Conservation (phyloP, 2,329 filamentous ascomycete genomes). For the Berkeleyomyces basicola region DNA sequence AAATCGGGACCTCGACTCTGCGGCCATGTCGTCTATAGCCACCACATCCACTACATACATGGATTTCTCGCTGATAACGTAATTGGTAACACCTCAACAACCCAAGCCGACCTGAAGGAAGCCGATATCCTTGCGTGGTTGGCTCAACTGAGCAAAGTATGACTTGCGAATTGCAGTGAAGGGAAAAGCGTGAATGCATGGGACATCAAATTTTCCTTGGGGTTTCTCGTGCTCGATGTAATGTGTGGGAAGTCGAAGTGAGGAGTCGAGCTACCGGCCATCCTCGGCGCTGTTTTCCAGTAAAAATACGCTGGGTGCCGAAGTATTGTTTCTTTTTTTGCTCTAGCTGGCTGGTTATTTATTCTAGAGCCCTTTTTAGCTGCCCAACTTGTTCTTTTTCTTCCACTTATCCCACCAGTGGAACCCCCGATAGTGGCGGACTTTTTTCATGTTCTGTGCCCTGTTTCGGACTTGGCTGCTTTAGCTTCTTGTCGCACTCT, state of each 20-base stretch:
- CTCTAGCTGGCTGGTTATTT: not conserved
- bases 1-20: not conserved
- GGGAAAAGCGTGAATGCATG: constrained; percentile 9
- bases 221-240: not conserved
- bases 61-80: not conserved
- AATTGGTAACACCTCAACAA: constrained; percentile 5
- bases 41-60: not conserved
- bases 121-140: constrained; percentile 3
- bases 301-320: not conserved
- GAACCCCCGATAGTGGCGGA: not conserved
- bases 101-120: constrained; percentile 4
- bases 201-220: constrained; percentile 3
- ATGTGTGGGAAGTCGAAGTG: not conserved
- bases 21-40: not conserved
- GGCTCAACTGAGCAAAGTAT: constrained; percentile 4
- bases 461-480: not conserved
- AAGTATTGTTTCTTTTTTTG: not conserved
- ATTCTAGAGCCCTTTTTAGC: not conserved
- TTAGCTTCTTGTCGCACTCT: not conserved
- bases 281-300: not conserved
- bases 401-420: not conserved
- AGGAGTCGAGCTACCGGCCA: not conserved
- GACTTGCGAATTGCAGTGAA: constrained; percentile 9
- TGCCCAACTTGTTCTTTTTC: not conserved
- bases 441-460: not conserved